These are phyloP conservation scores for Aquanectria penicillioides DNA, from an alignment of 2,329 filamentous ascomycete species.

Conservation along the genomic window DNA sequence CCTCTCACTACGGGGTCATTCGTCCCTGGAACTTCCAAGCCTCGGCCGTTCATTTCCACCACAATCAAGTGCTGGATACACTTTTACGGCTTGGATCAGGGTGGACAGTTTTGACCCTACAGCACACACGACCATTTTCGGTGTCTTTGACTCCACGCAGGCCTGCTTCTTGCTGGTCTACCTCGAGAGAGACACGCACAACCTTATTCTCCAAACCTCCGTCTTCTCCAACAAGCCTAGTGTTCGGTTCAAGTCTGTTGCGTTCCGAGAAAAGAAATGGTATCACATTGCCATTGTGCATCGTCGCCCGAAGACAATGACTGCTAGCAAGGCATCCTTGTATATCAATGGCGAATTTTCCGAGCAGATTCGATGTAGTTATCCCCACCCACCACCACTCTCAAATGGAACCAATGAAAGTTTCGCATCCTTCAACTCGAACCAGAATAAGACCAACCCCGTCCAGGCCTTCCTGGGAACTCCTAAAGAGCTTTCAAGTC, in stretches of 20 bases:
- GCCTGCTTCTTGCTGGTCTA: conserved; percentile 95
- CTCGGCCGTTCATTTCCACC: conserved; percentile 88
- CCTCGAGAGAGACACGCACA: conserved; percentile 90
- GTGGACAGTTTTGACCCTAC: conserved; percentile 86
- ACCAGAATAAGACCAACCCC: conserved; percentile 66
- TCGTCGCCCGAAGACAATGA: conserved; percentile 78
- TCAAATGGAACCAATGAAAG: conserved; percentile 72
- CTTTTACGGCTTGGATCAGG: conserved; percentile 87
- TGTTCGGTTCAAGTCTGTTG: conserved; percentile 87
- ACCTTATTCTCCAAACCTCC: conserved; percentile 96
- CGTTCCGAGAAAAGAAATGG: conserved; percentile 82
- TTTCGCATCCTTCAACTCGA: conserved; percentile 75
- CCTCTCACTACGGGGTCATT: conserved; percentile 85
- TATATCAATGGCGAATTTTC: conserved; percentile 95
- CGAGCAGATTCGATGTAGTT: conserved; percentile 90
- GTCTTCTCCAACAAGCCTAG: conserved; percentile 87
- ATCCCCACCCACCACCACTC: conserved; percentile 79
- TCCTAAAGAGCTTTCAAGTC: conserved; percentile 84
- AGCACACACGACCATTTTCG: conserved; percentile 94
- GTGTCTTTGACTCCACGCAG: conserved; percentile 90
- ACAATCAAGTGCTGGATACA: conserved; percentile 82
- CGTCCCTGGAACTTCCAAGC: conserved; percentile 89
- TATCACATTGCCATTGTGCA: conserved; percentile 95
- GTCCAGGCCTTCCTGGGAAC: conserved; percentile 96
- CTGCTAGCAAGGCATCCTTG: conserved; percentile 82